Evolutionary conservation across 495 filamentous ascomycete genomes (phyloP).

Genomic region (Talaromyces borbonicus): DNA sequence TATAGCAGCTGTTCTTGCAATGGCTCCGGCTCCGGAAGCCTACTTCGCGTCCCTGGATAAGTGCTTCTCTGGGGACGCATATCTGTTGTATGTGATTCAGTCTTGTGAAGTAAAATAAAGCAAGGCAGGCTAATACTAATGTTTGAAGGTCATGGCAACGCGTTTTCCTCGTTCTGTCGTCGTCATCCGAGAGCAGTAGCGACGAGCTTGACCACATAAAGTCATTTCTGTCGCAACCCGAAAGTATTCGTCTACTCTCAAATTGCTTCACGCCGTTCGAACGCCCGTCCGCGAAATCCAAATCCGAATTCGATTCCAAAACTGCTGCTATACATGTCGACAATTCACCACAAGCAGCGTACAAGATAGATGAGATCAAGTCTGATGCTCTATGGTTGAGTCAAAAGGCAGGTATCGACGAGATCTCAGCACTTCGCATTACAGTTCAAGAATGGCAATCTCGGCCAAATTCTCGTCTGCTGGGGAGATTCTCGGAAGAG

Average conservation of each 20-base stretch:
- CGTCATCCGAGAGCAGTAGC: slow-evolving; percentile 37
- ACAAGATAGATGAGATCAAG: slow-evolving; percentile 74
- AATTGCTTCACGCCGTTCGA: slow-evolving; percentile 54
- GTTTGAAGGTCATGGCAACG: slow-evolving; percentile 62
- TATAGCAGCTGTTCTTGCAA: slow-evolving; percentile 53
- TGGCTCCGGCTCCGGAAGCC: slow-evolving; percentile 54
- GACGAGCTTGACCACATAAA: slow-evolving; percentile 40
- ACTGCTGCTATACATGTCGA: slow-evolving; percentile 86
- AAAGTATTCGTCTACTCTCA: slow-evolving; percentile 55
- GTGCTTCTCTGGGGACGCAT: slow-evolving; percentile 47
- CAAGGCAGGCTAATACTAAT: slow-evolving; percentile 9
- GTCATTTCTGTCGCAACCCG: slow-evolving; percentile 57
- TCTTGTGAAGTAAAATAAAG: neutral
- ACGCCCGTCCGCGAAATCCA: slow-evolving; percentile 47
- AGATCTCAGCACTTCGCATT: slow-evolving; percentile 72
- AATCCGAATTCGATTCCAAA: slow-evolving; percentile 69
- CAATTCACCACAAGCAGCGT: slow-evolving; percentile 53
- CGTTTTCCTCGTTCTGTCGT: slow-evolving; percentile 55
- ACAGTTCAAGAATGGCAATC: slow-evolving; percentile 76
- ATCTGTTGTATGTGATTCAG: slow-evolving; percentile 43
- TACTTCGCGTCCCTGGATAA: slow-evolving; percentile 57
- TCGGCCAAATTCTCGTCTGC: slow-evolving; percentile 54
- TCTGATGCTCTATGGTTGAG: slow-evolving; percentile 80
- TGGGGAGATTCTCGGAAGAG: slow-evolving; percentile 54
- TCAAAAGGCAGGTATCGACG: slow-evolving; percentile 62